Evolutionary conservation across 306 rosid genomes (phyloP).

Genomic region (Quercus ilex): DNA sequence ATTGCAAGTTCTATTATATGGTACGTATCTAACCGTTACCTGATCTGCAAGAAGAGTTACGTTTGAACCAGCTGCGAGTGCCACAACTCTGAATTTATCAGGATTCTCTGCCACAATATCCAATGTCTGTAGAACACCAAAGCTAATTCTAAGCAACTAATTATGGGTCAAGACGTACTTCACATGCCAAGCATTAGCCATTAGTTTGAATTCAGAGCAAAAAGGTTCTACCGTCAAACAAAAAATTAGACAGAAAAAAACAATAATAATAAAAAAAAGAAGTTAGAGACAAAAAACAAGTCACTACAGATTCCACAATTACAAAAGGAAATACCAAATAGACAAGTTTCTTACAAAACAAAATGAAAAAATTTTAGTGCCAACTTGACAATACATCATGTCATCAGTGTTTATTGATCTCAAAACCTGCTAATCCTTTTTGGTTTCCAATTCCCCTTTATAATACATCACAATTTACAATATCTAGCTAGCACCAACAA

Average conservation of each 20-base stretch:
- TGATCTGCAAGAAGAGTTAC: conserved; percentile 94
- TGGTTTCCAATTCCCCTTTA: neutral
- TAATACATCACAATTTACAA: neutral
- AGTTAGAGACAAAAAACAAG: neutral
- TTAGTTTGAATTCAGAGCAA: neutral
- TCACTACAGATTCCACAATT: neutral
- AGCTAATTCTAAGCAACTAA: conserved; percentile 7
- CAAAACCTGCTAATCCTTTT: neutral
- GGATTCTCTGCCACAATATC: conserved; percentile 99
- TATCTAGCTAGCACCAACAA: neutral
- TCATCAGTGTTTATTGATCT: neutral
- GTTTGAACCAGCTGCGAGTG: conserved; percentile 96
- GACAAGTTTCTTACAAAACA: neutral
- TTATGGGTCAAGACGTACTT: conserved; percentile 18
- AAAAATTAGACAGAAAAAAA: too few relatives aligned
- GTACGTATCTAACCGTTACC: conserved; percentile 40
- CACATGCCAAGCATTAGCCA: neutral
- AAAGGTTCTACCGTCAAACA: neutral
- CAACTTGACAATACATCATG: neutral
- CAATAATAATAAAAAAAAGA: neutral
- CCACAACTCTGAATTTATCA: conserved; percentile 82
- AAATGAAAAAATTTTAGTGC: neutral
- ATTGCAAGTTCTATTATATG: conserved; percentile 10
- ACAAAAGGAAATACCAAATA: neutral
- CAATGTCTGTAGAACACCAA: conserved; percentile 66